Base-by-base conservation (phyloP, 2,329 filamentous ascomycete genomes). In the Pseudocercospora fijiensis region DNA sequence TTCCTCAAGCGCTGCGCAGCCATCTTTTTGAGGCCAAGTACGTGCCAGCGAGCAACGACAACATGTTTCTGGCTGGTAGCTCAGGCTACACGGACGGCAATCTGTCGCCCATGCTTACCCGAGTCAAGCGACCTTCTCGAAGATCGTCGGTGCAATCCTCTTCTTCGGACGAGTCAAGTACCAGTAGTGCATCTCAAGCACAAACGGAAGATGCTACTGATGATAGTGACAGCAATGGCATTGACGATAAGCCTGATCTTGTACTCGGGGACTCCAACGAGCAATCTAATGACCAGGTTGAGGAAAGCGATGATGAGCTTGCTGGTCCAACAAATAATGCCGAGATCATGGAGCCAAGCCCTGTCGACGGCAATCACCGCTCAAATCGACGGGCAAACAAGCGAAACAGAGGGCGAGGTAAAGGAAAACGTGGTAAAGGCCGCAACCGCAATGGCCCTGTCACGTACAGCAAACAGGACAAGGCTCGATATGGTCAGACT, bases 11-110 rank as follows among this genome's bases (percentile, higher is more conserved):
- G 20, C 81, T 90, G 43, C 89, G 88, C 72, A 88, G 86, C 62
- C 65, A 71, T 16, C 79, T 97, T 16, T 98, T 98, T 73, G 86
- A 90, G 13, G 78, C 96, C 68, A 87, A 87, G 73, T 90, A 90
- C 72, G 86, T 89, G 65, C 73, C 75, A 30, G 71, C 78, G 2
- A 78, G 90, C 1, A 84, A 87, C 16, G 84, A 88, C 18, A 82
- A 82, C 27, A 86, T 84, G 66, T 74, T 81, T 1, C 87, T 87
- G 58, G 85, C 86, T 1, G 84, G 80, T 57, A 71, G 87, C 45
- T 55, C 28, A 13, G 69, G 67, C 30, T 61, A 68, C 58, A 64
- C 64, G 4, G 65, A 69, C 9, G 61, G 61, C 33, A 64, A 53
- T 9, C 57, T 74, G 1, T 65, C 65, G 2, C 56, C 64, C 3